Evolutionary conservation across 169 alveolate genomes (phyloP).

Genomic region (Babesia ovata): DNA sequence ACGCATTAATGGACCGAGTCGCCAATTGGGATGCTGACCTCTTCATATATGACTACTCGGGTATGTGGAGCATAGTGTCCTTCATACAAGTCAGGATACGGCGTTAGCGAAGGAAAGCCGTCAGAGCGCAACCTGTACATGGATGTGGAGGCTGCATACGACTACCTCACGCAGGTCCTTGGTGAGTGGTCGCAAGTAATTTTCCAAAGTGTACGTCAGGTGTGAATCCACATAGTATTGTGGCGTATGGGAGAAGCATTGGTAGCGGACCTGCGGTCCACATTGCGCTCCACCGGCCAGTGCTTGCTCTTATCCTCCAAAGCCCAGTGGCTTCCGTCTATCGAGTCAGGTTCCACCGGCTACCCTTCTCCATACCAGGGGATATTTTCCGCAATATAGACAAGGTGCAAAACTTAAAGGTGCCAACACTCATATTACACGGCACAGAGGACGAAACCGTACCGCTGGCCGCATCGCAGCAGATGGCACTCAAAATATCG

Average conservation of each 20-base stretch:
- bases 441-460: constrained; percentile 90
- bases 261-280: constrained; percentile 90
- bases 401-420: constrained; percentile 71
- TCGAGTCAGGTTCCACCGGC: constrained; percentile 70
- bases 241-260: constrained; percentile 90
- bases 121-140: constrained; percentile 81
- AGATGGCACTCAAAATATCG: constrained; percentile 65
- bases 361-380: constrained; percentile 87
- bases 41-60: constrained; percentile 84
- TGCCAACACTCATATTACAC: constrained; percentile 87
- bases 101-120: constrained; percentile 81
- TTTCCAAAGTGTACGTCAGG: constrained; percentile 13
- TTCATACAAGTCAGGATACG: constrained; percentile 70
- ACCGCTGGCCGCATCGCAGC: constrained; percentile 74
- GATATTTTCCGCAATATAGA: constrained; percentile 91
- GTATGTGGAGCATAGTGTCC: constrained; percentile 11
- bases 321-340: constrained; percentile 86
- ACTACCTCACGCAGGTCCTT: constrained; percentile 62
- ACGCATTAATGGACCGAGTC: constrained; percentile 64
- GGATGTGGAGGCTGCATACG: constrained; percentile 87
- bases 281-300: constrained; percentile 76
- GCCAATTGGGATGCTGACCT: constrained; percentile 73
- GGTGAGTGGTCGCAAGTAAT: constrained; percentile 1
- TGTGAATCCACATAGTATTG: constrained; percentile 74
- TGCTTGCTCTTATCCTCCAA: constrained; percentile 85